Evolutionary conservation across 768 basidiomycete genomes (phyloP).

Genomic region (Leccinellum luteum): DNA sequence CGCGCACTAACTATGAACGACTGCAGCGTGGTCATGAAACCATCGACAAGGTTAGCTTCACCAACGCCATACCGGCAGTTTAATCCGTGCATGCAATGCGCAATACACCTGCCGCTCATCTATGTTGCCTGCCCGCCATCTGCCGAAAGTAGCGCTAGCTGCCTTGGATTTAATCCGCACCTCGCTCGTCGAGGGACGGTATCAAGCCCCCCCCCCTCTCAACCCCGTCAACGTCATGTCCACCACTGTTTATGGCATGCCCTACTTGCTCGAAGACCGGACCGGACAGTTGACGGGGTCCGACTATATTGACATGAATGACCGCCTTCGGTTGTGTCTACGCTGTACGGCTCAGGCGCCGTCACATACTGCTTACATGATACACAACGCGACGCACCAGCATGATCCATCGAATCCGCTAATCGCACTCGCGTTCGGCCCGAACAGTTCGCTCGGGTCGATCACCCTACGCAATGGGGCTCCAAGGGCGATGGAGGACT

Average conservation of each 20-base stretch:
- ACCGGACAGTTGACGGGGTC: slow-evolving; percentile 52
- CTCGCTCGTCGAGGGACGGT: not conserved
- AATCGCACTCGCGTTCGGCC: slow-evolving; percentile 50
- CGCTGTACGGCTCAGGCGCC: slow-evolving; percentile 45
- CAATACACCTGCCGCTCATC: slow-evolving; percentile 17
- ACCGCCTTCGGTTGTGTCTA: slow-evolving; percentile 51
- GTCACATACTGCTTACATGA: slow-evolving; percentile 47
- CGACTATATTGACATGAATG: slow-evolving; percentile 62
- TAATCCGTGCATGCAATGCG: slow-evolving; percentile 13
- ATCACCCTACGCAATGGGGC: slow-evolving; percentile 41
- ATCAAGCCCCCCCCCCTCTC: not conserved
- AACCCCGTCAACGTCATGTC: slow-evolving; percentile 17
- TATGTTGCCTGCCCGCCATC: slow-evolving; percentile 12
- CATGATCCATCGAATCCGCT: slow-evolving; percentile 36
- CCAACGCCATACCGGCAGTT: slow-evolving; percentile 20
- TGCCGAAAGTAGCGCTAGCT: slow-evolving; percentile 21
- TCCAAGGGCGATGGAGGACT: slow-evolving; percentile 48
- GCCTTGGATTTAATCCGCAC: slow-evolving; percentile 23
- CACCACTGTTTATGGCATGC: slow-evolving; percentile 48
- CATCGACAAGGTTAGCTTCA: slow-evolving; percentile 15
- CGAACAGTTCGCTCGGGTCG: slow-evolving; percentile 49
- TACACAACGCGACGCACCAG: slow-evolving; percentile 41
- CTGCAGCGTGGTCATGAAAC: slow-evolving; percentile 18
- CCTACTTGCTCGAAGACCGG: slow-evolving; percentile 64
- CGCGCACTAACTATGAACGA: slow-evolving; percentile 9